Evolutionary conservation across 768 basidiomycete species (phyloP).

Genomic region (Termitomyces sp.): DNA sequence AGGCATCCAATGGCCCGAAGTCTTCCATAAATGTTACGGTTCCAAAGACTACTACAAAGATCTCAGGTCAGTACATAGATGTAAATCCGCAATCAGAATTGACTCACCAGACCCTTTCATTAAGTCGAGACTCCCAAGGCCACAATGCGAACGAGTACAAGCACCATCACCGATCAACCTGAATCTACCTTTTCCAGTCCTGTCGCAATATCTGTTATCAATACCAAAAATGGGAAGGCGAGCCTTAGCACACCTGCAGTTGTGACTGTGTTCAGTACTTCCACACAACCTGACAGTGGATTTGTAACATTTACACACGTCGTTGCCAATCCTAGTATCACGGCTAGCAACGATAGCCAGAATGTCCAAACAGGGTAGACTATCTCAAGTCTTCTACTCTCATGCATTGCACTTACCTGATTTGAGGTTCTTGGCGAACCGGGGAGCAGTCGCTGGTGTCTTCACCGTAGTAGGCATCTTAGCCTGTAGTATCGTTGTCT

Average conservation of each 20-base stretch:
- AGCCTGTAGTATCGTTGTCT: slow-evolving; percentile 38
- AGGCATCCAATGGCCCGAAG: background rate
- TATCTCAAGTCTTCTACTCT: background rate
- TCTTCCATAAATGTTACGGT: background rate
- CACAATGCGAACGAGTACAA: slow-evolving; percentile 22
- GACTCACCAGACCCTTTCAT: background rate
- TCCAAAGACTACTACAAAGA: slow-evolving; percentile 2
- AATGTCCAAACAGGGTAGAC: slow-evolving; percentile 19
- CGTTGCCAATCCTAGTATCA: slow-evolving; percentile 42
- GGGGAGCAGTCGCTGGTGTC: slow-evolving; percentile 65
- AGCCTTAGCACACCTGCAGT: slow-evolving; percentile 37
- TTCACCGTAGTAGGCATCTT: slow-evolving; percentile 64
- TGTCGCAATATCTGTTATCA: slow-evolving; percentile 34
- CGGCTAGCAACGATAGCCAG: slow-evolving; percentile 16
- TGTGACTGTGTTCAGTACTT: slow-evolving; percentile 40
- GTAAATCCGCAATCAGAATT: background rate
- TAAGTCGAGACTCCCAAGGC: slow-evolving; percentile 3
- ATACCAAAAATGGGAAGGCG: slow-evolving; percentile 27
- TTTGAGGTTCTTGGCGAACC: slow-evolving; percentile 58
- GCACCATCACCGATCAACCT: slow-evolving; percentile 34
- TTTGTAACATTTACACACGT: slow-evolving; percentile 46
- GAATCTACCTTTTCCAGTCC: slow-evolving; percentile 40
- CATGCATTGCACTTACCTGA: background rate
- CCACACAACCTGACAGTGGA: slow-evolving; percentile 37
- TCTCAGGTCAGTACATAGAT: slow-evolving; percentile 3